phyloP scores from a whole-genome alignment of 495 filamentous ascomycete genomes.

The Bryoglossum gracile region DNA sequence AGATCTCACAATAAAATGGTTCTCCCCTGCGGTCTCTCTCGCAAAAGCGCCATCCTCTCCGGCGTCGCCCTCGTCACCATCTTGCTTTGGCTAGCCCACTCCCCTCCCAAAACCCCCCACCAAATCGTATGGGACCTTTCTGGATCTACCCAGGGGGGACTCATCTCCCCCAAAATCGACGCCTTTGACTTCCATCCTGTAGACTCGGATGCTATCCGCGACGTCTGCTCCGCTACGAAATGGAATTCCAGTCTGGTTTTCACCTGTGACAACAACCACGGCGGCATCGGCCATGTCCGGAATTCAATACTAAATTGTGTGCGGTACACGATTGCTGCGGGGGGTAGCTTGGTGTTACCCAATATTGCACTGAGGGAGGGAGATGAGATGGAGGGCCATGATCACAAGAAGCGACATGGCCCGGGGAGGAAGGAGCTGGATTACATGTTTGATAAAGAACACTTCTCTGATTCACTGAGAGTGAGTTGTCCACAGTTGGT shows the following conservation, averaged over 20 bases:
- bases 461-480: constrained; percentile 15
- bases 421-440: constrained; percentile 6
- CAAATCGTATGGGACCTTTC: neutral
- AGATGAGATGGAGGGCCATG: constrained; percentile 5
- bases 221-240: constrained; percentile 14
- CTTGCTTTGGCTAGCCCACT: constrained; percentile 17
- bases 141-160: neutral
- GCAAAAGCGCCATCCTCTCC: constrained; percentile 5
- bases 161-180: neutral
- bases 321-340: constrained; percentile 25
- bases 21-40: constrained; percentile 1
- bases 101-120: neutral
- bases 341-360: constrained; percentile 18
- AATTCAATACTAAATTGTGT: constrained; percentile 25
- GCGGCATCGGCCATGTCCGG: constrained; percentile 18
- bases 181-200: constrained; percentile 20
- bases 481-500: constrained; percentile 13
- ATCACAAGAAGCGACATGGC: constrained; percentile 7
- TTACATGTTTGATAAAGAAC: constrained; percentile 21
- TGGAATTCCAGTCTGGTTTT: constrained; percentile 22
- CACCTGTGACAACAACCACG: constrained; percentile 21
- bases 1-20: constrained; percentile 1
- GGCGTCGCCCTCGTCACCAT: constrained; percentile 4
- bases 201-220: constrained; percentile 18
- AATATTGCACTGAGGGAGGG: constrained; percentile 17